These are phyloP conservation scores for Cryptococcus sp. DNA, from an alignment of 1,284 basidiomycete species.

Conservation along the genomic window DNA sequence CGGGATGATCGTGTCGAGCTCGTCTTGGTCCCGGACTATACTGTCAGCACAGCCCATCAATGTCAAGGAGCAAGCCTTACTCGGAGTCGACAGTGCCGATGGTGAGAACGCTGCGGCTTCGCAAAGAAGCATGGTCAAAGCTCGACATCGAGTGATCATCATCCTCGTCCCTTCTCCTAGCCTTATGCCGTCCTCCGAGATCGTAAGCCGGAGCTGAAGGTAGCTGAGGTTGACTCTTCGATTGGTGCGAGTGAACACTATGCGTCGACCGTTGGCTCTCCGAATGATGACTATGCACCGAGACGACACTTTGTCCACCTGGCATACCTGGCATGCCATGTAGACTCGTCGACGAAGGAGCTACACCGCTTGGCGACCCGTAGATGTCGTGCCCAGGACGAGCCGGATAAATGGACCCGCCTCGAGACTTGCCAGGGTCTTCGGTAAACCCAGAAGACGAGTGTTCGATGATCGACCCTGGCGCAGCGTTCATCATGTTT, in stretches of 20 bases:
- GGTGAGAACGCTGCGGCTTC: slow-evolving; percentile 37
- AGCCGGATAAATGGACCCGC: no score
- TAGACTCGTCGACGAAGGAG: no score
- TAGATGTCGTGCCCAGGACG: neutral
- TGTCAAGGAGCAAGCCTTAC: slow-evolving; percentile 41
- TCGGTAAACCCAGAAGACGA: slow-evolving; percentile 14
- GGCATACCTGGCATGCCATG: slow-evolving; percentile 7
- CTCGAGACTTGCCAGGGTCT: slow-evolving; percentile 3
- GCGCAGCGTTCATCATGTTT: slow-evolving; percentile 58
- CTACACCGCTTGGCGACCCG: no score
- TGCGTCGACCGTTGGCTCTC: slow-evolving; percentile 10
- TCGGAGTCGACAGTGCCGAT: slow-evolving; percentile 45
- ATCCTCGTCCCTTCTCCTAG: slow-evolving; percentile 72
- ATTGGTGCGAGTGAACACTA: slow-evolving; percentile 3
- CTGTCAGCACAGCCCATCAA: slow-evolving; percentile 32
- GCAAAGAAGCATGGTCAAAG: slow-evolving; percentile 67
- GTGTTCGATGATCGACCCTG: slow-evolving; percentile 31
- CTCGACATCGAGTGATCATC: slow-evolving; percentile 87
- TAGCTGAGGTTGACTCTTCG: slow-evolving; percentile 7
- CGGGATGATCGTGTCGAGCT: slow-evolving; percentile 21
- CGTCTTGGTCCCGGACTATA: slow-evolving; percentile 68
- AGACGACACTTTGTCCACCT: slow-evolving; percentile 8
- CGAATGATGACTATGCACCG: slow-evolving; percentile 10
- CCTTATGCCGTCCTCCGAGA: slow-evolving; percentile 57
- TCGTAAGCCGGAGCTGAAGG: slow-evolving; percentile 2